Evolutionary conservation across 371 early-diverging fungal genomes (phyloP).

Genomic region (Circinella umbellata): DNA sequence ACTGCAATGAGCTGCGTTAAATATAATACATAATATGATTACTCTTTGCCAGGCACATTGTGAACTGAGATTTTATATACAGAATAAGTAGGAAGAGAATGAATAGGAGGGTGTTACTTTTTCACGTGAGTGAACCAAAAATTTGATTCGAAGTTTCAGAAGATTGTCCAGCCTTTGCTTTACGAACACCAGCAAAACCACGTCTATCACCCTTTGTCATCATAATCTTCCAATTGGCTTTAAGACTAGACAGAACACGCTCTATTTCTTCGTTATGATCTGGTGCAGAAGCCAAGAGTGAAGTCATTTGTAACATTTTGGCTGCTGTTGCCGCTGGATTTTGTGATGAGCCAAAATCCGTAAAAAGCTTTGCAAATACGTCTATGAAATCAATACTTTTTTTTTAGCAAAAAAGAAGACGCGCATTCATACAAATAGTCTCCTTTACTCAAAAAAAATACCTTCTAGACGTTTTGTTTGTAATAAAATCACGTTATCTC

Average conservation of each 20-base stretch:
- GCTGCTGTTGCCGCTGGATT: slow-evolving; percentile 74
- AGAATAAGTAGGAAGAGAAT: too few relatives aligned
- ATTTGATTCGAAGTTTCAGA: slow-evolving; percentile 19
- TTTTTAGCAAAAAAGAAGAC: too few relatives aligned
- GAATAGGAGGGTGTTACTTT: background rate
- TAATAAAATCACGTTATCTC: slow-evolving; percentile 74
- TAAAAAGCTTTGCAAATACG: slow-evolving; percentile 69
- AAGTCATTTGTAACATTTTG: slow-evolving; percentile 82
- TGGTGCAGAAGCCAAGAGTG: slow-evolving; percentile 63
- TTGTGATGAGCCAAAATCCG: slow-evolving; percentile 71
- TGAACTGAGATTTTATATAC: too few relatives aligned
- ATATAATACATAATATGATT: too few relatives aligned
- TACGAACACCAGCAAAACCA: slow-evolving; percentile 64
- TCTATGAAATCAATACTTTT: slow-evolving; percentile 44
- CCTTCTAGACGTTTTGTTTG: slow-evolving; percentile 73
- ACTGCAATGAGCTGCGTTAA: too few relatives aligned
- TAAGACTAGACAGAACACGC: slow-evolving; percentile 56
- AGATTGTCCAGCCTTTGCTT: slow-evolving; percentile 15
- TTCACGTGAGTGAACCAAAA: slow-evolving; percentile 22
- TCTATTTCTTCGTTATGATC: slow-evolving; percentile 63
- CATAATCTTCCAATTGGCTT: slow-evolving; percentile 67
- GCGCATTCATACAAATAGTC: too few relatives aligned
- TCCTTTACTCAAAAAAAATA: slow-evolving; percentile 25
- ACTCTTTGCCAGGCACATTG: too few relatives aligned
- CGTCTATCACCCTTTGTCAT: slow-evolving; percentile 65